phyloP scores from a whole-genome alignment of 176 grass and related monocot genomes.

The Oryza longistaminata region DNA sequence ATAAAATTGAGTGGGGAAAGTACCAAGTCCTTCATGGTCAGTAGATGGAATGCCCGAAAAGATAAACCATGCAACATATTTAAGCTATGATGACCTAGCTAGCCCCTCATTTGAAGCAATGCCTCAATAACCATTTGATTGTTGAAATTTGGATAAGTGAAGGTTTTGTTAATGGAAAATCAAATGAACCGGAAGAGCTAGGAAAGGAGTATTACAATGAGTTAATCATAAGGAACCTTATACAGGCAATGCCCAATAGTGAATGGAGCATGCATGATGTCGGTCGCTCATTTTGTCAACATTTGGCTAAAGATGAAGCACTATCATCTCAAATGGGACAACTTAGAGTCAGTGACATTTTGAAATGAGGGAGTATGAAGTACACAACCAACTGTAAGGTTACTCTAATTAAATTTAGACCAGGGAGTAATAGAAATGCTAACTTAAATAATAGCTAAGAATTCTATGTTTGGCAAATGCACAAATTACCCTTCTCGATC shows the following conservation, averaged over 20 bases:
- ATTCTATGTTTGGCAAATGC: no score
- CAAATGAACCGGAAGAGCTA: neutral
- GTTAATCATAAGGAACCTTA: conserved; percentile 5
- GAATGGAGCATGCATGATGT: neutral
- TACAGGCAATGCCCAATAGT: no score
- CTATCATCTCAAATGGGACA: neutral
- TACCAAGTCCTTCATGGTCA: neutral
- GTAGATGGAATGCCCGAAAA: neutral
- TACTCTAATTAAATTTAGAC: no score
- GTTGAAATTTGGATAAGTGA: conserved; percentile 5
- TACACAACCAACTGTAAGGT: no score
- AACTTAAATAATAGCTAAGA: no score
- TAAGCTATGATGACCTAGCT: conserved; percentile 19
- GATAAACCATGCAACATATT: conserved; percentile 10
- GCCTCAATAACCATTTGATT: neutral
- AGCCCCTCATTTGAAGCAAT: conserved; percentile 19
- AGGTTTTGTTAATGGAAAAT: conserved; percentile 19
- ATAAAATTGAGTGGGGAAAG: neutral
- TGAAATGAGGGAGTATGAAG: no score
- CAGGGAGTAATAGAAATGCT: no score
- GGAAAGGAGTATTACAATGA: conserved; percentile 18
- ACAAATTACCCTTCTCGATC: no score
- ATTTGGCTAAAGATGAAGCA: neutral
- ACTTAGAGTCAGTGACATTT: no score
- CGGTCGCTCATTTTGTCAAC: neutral